phyloP scores from a whole-genome alignment of 2,329 filamentous ascomycete species.

The Phialophora macrospora region DNA sequence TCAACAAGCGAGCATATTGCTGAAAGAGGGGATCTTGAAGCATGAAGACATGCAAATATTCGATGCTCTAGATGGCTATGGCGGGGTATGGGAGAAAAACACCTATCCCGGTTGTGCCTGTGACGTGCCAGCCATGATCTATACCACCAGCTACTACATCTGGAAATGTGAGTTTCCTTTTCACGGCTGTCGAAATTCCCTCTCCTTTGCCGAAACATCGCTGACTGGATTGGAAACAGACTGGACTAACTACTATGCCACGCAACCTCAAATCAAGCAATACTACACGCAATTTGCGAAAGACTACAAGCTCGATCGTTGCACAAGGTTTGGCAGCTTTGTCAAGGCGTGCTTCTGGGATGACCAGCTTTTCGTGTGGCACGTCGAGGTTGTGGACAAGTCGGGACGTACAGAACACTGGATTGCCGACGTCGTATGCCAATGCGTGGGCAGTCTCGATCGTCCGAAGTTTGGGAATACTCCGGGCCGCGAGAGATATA shows the following conservation, averaged over 20 bases:
- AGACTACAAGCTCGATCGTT: conserved; percentile 16
- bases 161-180: conserved; percentile 27
- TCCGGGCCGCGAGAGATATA: conserved; percentile 22
- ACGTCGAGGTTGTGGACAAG: conserved; percentile 20
- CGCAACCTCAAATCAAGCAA: conserved; percentile 16
- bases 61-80: conserved; percentile 18
- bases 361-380: conserved; percentile 23
- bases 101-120: conserved; percentile 29
- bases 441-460: conserved; percentile 22
- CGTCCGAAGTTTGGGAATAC: conserved; percentile 26
- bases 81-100: conserved; percentile 29
- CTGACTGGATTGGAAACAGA: conserved; percentile 5
- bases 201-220: neutral
- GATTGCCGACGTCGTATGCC: conserved; percentile 24
- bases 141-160: conserved; percentile 25
- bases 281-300: conserved; percentile 20
- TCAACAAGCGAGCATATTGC: conserved; percentile 17
- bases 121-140: conserved; percentile 31
- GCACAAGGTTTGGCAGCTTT: conserved; percentile 20
- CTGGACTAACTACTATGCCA: conserved; percentile 23
- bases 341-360: conserved; percentile 30
- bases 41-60: conserved; percentile 22
- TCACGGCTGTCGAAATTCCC: neutral
- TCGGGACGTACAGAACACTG: conserved; percentile 21
- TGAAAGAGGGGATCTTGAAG: conserved; percentile 11